Evolutionary conservation across 805 yeast species (phyloP).

Genomic region (Lachancea sp.): DNA sequence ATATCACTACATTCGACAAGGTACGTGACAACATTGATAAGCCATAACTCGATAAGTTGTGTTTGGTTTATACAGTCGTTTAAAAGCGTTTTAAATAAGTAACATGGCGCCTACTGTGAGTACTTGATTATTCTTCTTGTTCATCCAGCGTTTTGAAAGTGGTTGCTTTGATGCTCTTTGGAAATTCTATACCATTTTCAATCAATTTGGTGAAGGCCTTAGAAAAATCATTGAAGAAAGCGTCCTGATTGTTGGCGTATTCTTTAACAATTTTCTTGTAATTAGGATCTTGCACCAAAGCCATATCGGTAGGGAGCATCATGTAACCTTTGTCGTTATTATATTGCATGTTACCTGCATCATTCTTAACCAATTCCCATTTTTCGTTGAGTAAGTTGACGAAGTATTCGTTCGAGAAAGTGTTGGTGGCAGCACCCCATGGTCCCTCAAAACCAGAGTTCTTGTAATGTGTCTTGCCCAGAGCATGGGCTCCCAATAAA

Average conservation of each 20-base stretch:
- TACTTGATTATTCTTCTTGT: conserved; percentile 32
- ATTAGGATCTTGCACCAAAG: conserved; percentile 53
- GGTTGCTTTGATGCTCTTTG: conserved; percentile 39
- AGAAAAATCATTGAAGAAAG: conserved; percentile 59
- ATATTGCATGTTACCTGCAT: conserved; percentile 53
- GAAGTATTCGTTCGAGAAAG: conserved; percentile 70
- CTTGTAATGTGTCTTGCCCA: conserved; percentile 66
- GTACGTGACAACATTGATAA: too few species aligned
- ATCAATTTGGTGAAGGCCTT: conserved; percentile 61
- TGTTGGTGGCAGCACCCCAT: conserved; percentile 79
- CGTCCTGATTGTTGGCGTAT: conserved; percentile 60
- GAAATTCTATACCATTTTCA: conserved; percentile 71
- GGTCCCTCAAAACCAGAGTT: conserved; percentile 82
- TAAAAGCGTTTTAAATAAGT: too few species aligned
- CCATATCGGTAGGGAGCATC: conserved; percentile 85
- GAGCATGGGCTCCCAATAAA: conserved; percentile 66
- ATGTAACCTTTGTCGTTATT: conserved; percentile 60
- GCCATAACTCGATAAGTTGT: too few species aligned
- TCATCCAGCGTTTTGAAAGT: conserved; percentile 65
- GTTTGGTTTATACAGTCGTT: too few species aligned
- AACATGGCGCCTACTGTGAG: too few species aligned
- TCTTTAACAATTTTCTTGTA: conserved; percentile 56
- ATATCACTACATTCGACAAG: too few species aligned
- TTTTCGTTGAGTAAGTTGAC: conserved; percentile 47
- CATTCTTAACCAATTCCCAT: conserved; percentile 52